Evolutionary conservation across 2,329 filamentous ascomycete species (phyloP).

Genomic region (Xenoacremonium recifei): DNA sequence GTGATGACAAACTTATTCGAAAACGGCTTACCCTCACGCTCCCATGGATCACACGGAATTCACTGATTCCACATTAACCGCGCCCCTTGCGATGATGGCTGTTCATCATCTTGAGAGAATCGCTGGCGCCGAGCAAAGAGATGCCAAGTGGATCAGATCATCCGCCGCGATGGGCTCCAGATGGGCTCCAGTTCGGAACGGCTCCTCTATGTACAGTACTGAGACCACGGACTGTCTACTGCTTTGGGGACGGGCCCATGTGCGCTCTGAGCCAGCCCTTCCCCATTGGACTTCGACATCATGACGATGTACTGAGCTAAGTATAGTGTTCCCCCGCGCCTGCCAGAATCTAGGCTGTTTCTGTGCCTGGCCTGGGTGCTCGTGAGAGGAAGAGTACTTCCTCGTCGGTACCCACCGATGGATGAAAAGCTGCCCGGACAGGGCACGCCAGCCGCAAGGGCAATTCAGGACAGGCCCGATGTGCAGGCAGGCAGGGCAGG

Average conservation of each 20-base stretch:
- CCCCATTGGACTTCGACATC: not conserved
- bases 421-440: no score
- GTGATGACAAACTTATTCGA: slow-evolving; percentile 29
- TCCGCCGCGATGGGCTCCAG: no score
- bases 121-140: not conserved
- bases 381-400: not conserved
- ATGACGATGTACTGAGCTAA: slow-evolving; percentile 1
- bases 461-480: no score
- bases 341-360: not conserved
- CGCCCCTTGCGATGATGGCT: slow-evolving; percentile 3
- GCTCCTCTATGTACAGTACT: not conserved
- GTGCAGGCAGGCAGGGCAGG: not conserved
- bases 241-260: not conserved
- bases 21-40: slow-evolving; percentile 21
- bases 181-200: not conserved
- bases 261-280: not conserved
- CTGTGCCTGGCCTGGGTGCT: not conserved
- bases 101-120: not conserved
- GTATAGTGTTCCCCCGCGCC: not conserved
- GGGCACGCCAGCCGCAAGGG: no score
- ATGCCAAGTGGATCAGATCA: not conserved
- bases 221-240: not conserved
- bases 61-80: slow-evolving; percentile 14
- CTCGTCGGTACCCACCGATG: not conserved
- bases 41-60: slow-evolving; percentile 5